phyloP scores from a whole-genome alignment of 306 rosid species.

The Clitoria ternatea region DNA sequence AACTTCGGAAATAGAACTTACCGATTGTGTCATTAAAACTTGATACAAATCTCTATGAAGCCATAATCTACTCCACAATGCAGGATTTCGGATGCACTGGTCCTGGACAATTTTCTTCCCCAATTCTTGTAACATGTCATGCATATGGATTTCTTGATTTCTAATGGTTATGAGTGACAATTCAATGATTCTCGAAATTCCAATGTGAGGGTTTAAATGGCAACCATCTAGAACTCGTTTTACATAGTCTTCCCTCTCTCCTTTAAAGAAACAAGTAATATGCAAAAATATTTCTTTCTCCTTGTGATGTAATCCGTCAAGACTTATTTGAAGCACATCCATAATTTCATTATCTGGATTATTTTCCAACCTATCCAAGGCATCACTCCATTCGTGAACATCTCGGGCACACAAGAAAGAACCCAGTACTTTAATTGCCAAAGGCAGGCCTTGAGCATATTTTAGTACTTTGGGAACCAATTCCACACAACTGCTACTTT shows the following conservation, averaged over 20 bases:
- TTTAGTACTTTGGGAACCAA: background rate
- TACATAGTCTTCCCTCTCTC: background rate
- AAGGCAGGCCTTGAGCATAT: slow-evolving; percentile 6
- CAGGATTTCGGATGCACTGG: background rate
- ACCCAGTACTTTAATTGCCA: slow-evolving; percentile 6
- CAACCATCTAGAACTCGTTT: background rate
- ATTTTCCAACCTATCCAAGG: background rate
- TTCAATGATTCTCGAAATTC: background rate
- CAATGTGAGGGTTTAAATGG: background rate
- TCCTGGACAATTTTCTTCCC: slow-evolving; percentile 16
- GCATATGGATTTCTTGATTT: slow-evolving; percentile 23
- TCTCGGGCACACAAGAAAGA: slow-evolving; percentile 19
- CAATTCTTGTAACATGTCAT: slow-evolving; percentile 13
- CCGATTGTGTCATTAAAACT: background rate
- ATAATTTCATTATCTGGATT: background rate
- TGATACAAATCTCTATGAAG: background rate
- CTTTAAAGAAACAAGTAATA: slow-evolving; percentile 22
- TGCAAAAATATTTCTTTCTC: slow-evolving; percentile 20
- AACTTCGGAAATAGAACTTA: background rate
- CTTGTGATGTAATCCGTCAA: background rate
- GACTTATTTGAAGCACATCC: background rate
- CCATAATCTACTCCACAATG: slow-evolving; percentile 24
- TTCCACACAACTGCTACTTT: background rate
- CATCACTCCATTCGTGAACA: slow-evolving; percentile 11
- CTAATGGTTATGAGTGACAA: slow-evolving; percentile 19